Conservation (phyloP, 176 grass and related monocot genomes). For the Melocanna baccifera region DNA sequence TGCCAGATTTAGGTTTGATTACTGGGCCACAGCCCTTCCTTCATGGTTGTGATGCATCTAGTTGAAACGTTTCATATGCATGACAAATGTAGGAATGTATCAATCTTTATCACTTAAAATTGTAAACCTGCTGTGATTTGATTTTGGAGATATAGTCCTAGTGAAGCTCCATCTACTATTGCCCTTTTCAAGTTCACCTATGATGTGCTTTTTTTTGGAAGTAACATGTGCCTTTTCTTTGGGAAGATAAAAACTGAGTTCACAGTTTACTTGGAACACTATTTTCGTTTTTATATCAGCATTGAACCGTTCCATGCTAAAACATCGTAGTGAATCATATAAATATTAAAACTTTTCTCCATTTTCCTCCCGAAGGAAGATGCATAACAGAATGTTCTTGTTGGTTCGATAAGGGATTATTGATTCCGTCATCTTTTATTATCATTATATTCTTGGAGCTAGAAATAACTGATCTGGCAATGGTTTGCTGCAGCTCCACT, state of each 20-base stretch:
- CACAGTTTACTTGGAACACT: background rate
- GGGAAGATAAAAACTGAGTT: background rate
- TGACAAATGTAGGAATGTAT: background rate
- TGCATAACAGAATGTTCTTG: background rate
- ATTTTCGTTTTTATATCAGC: background rate
- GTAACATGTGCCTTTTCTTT: background rate
- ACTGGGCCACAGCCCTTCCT: background rate
- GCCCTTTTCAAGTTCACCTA: background rate
- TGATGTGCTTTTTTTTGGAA: background rate
- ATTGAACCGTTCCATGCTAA: background rate
- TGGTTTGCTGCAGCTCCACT: slow-evolving; percentile 63
- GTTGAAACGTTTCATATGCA: background rate
- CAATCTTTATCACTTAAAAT: background rate
- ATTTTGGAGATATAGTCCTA: background rate
- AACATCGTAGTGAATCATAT: background rate
- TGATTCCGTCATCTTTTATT: background rate
- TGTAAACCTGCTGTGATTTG: background rate
- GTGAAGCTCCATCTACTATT: background rate
- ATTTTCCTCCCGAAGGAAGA: background rate
- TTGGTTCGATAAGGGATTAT: background rate
- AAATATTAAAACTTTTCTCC: background rate
- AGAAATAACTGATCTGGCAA: slow-evolving; percentile 2
- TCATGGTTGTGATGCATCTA: background rate
- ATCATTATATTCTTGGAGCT: slow-evolving; percentile 1
- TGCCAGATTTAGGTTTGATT: slow-evolving; percentile 84